Percentiles rank a stretch among this genome's conserved stretches.
Evolutionary conservation across 495 filamentous ascomycete genomes (phyloP).

Genomic region (Aspergillus haitiensis): DNA sequence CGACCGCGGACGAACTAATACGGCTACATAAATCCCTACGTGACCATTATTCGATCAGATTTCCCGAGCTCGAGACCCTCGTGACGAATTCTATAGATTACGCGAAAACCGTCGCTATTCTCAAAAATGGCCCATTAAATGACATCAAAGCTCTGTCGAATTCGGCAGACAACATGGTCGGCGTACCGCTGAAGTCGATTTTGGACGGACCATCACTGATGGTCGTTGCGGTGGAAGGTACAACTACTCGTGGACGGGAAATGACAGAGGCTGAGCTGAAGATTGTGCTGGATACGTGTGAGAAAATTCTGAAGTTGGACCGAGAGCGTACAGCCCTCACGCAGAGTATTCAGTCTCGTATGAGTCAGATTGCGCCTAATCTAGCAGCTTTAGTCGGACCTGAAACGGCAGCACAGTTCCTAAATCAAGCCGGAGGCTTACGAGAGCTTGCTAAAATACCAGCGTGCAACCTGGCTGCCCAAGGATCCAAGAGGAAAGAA

Average conservation of each 20-base stretch:
- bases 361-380: conserved; percentile 95
- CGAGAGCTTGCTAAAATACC: conserved; percentile 88
- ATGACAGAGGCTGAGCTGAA: conserved; percentile 74
- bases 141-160: conserved; percentile 74
- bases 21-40: conserved; percentile 93
- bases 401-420: conserved; percentile 91
- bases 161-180: conserved; percentile 70
- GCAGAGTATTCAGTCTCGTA: conserved; percentile 94
- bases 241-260: conserved; percentile 76
- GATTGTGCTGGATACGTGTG: conserved; percentile 73
- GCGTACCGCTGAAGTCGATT: conserved; percentile 70
- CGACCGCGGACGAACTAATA: conserved; percentile 87
- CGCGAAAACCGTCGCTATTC: conserved; percentile 90
- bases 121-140: conserved; percentile 90
- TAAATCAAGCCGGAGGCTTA: conserved; percentile 89
- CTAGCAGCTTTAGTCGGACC: conserved; percentile 90
- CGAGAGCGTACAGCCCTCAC: conserved; percentile 84
- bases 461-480: conserved; percentile 84
- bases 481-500: conserved; percentile 83
- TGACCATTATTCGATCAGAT: conserved; percentile 92
- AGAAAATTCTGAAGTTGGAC: conserved; percentile 84
- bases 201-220: conserved; percentile 88
- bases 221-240: conserved; percentile 95
- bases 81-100: conserved; percentile 92
- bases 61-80: conserved; percentile 93